A percentile compares a stretch with the other conserved stretches of the same genome.
These are phyloP conservation scores for Arthrinium puccinioides DNA, from an alignment of 2,329 filamentous ascomycete species.

Conservation along the genomic window DNA sequence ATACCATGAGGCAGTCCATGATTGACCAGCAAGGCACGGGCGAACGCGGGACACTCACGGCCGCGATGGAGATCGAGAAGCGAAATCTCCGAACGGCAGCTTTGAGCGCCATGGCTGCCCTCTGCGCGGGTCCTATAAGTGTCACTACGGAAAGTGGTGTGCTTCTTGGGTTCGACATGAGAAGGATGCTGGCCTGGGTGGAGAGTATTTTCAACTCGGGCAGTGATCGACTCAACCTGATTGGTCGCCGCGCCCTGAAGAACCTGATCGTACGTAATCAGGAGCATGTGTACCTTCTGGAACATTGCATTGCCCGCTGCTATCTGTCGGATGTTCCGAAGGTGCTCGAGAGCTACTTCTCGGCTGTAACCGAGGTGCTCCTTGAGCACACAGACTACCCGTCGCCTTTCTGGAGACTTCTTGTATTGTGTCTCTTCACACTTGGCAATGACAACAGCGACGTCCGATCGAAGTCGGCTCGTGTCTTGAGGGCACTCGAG, in stretches of 20 bases:
- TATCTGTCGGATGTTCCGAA: constrained; percentile 77
- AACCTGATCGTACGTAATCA: constrained; percentile 89
- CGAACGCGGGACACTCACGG: constrained; percentile 72
- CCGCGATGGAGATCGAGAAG: constrained; percentile 95
- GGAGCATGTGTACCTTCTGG: constrained; percentile 76
- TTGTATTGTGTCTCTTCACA: constrained; percentile 84
- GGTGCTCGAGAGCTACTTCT: constrained; percentile 90
- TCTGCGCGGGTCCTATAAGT: constrained; percentile 80
- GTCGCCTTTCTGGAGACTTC: constrained; percentile 81
- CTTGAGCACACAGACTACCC: constrained; percentile 76
- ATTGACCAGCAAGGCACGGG: constrained; percentile 71
- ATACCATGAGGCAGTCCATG: constrained; percentile 78
- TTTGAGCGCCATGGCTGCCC: constrained; percentile 87
- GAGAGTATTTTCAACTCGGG: constrained; percentile 88
- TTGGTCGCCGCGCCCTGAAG: constrained; percentile 78
- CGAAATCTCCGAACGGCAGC: constrained; percentile 84
- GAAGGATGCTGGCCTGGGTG: constrained; percentile 90
- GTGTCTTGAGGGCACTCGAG: constrained; percentile 73
- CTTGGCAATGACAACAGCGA: constrained; percentile 87
- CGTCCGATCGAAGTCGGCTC: constrained; percentile 80
- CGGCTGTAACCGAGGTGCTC: constrained; percentile 82
- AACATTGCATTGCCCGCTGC: constrained; percentile 86
- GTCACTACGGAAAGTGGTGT: constrained; percentile 83
- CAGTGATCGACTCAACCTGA: constrained; percentile 86
- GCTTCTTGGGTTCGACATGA: constrained; percentile 85